Conservation (phyloP, 306 rosid genomes). For the Cercis canadensis region DNA sequence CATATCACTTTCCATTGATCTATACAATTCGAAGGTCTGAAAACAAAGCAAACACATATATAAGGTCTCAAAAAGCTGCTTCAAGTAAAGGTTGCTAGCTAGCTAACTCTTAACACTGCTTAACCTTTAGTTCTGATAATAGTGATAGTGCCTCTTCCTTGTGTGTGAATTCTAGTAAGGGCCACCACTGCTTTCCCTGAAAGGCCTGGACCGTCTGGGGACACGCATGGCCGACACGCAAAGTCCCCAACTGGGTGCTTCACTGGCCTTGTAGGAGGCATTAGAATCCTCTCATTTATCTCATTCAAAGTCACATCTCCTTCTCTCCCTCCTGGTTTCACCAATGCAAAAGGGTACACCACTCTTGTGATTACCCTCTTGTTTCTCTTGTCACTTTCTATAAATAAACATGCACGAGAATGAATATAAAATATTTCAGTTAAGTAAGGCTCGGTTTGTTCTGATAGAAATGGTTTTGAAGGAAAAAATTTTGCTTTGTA, state of each 20-base stretch:
- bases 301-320: constrained; percentile 93
- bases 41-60: constrained; percentile 40
- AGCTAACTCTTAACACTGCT: not conserved
- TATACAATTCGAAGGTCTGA: constrained; percentile 58
- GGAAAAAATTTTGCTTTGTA: no score
- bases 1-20: constrained; percentile 38
- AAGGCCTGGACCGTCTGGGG: constrained; percentile 78
- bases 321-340: constrained; percentile 92
- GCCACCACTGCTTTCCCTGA: constrained; percentile 98
- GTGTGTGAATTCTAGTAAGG: constrained; percentile 88
- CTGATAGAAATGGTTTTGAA: no score
- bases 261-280: constrained; percentile 89
- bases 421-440: no score
- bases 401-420: no score
- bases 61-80: constrained; percentile 42
- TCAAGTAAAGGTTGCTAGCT: constrained; percentile 32
- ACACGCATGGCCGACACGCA: constrained; percentile 94
- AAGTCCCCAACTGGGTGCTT: constrained; percentile 95
- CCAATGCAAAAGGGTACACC: constrained; percentile 91
- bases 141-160: constrained; percentile 92
- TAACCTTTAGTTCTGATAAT: constrained; percentile 93
- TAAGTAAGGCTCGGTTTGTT: no score
- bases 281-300: constrained; percentile 85
- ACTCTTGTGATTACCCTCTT: constrained; percentile 47
- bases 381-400: constrained; percentile 38